Conservation (phyloP, 2,329 filamentous ascomycete species). For the Dissoconium aciculare region DNA sequence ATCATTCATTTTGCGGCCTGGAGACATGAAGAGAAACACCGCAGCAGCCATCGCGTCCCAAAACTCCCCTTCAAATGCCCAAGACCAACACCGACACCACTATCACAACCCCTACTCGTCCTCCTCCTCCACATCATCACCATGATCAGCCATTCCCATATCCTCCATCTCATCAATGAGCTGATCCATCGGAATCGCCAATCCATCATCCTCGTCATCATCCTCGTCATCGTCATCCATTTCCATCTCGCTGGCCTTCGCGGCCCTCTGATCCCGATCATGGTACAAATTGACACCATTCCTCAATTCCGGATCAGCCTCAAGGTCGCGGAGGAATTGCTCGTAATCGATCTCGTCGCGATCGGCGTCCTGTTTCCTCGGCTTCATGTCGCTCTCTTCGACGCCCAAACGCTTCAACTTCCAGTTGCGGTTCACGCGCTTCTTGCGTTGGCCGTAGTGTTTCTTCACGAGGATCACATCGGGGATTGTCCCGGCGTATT, state of each 20-base stretch:
- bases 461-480: conserved; percentile 97
- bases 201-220: conserved; percentile 40
- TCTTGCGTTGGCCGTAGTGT: conserved; percentile 74
- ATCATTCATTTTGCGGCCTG: too few relatives aligned
- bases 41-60: too few relatives aligned
- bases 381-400: conserved; percentile 76
- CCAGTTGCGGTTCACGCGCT: conserved; percentile 65
- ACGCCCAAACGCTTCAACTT: conserved; percentile 83
- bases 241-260: conserved; percentile 51
- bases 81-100: too few relatives aligned
- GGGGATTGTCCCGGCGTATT: conserved; percentile 64
- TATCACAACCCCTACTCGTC: too few relatives aligned
- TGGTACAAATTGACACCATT: conserved; percentile 71
- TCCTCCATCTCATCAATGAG: conserved; percentile 89
- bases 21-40: too few relatives aligned
- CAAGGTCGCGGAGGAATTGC: conserved; percentile 90
- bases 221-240: conserved; percentile 39
- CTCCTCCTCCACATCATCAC: too few relatives aligned
- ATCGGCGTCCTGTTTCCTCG: conserved; percentile 76
- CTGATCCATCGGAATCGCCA: conserved; percentile 37
- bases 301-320: conserved; percentile 82
- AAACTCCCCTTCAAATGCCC: too few relatives aligned
- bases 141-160: conserved; percentile 50
- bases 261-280: conserved; percentile 33
- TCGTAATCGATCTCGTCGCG: conserved; percentile 89